Conservation (phyloP, 1,139 yeast species). For the Yamadazyma taylorii region DNA sequence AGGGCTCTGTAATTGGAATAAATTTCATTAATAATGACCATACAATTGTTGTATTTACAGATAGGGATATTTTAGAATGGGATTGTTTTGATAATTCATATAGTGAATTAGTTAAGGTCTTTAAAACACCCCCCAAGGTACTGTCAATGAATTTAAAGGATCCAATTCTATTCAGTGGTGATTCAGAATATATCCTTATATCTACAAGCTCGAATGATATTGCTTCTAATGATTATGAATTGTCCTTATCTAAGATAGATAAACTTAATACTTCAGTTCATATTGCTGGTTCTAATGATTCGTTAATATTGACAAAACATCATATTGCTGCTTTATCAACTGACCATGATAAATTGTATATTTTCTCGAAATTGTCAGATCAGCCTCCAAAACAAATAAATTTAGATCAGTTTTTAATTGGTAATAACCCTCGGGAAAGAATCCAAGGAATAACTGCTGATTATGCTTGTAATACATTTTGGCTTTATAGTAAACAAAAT, state of each 20-base stretch:
- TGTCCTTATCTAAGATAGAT: constrained; percentile 21
- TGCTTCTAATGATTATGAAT: constrained; percentile 29
- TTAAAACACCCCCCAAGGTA: constrained; percentile 24
- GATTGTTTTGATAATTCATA: constrained; percentile 34
- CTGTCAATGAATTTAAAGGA: not conserved
- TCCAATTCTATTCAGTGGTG: constrained; percentile 1
- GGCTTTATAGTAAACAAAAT: constrained; percentile 21
- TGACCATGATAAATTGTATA: constrained; percentile 16
- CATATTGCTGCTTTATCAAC: constrained; percentile 24
- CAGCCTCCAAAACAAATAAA: constrained; percentile 13
- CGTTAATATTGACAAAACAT: constrained; percentile 24
- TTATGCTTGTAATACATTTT: constrained; percentile 31
- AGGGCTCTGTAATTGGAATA: constrained; percentile 20
- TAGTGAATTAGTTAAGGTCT: constrained; percentile 29
- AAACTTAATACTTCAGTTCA: constrained; percentile 13
- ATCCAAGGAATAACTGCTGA: constrained; percentile 65
- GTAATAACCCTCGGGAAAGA: constrained; percentile 27
- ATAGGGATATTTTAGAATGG: constrained; percentile 28
- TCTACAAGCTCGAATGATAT: constrained; percentile 19
- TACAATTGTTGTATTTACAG: constrained; percentile 25
- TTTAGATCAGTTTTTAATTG: constrained; percentile 9
- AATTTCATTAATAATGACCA: constrained; percentile 23
- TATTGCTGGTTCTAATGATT: constrained; percentile 6
- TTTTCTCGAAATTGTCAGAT: constrained; percentile 27
- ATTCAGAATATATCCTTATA: constrained; percentile 16